A percentile compares a stretch with the other conserved stretches of the same genome.
phyloP scores from a whole-genome alignment of 2,329 filamentous ascomycete genomes.

The Cytospora piceicola region DNA sequence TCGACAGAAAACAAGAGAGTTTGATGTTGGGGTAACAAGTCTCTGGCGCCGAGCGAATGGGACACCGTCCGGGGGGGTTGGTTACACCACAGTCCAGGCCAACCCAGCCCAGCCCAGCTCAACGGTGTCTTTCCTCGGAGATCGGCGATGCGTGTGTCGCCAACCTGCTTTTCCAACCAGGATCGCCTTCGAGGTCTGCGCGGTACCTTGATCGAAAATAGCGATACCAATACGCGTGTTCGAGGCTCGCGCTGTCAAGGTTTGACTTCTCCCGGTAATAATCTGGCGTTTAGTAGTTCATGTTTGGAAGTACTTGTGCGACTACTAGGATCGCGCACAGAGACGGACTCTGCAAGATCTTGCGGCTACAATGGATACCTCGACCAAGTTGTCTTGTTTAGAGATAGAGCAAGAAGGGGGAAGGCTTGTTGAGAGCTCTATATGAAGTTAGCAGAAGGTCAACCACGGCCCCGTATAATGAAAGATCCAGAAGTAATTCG shows the following conservation, averaged over 20 bases:
- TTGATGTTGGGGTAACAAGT: slow-evolving; percentile 15
- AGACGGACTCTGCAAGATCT: not conserved
- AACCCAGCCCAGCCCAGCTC: slow-evolving; percentile 14
- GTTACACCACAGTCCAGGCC: slow-evolving; percentile 28
- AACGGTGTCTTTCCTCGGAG: not conserved
- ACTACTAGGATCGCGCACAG: slow-evolving; percentile 6
- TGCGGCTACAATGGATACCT: not conserved
- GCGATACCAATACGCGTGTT: slow-evolving; percentile 16
- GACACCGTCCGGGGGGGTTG: slow-evolving; percentile 18
- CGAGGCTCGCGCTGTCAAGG: slow-evolving; percentile 7
- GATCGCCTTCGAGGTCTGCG: not conserved
- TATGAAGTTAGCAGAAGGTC: slow-evolving; percentile 8
- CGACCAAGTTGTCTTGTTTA: not conserved
- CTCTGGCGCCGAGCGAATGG: slow-evolving; percentile 26
- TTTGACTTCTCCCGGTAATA: slow-evolving; percentile 5
- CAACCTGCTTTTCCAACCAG: slow-evolving; percentile 7
- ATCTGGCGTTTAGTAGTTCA: slow-evolving; percentile 18
- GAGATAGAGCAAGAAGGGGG: not conserved
- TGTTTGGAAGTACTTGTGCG: slow-evolving; percentile 18
- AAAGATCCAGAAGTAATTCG: not conserved
- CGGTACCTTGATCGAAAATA: slow-evolving; percentile 2
- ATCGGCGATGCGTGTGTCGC: slow-evolving; percentile 3
- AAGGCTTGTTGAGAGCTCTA: not conserved
- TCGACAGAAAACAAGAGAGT: not conserved
- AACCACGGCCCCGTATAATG: not conserved